These are phyloP conservation scores for Spinacia oleracea DNA, from an alignment of 179 eudicot species.

Conservation along the genomic window DNA sequence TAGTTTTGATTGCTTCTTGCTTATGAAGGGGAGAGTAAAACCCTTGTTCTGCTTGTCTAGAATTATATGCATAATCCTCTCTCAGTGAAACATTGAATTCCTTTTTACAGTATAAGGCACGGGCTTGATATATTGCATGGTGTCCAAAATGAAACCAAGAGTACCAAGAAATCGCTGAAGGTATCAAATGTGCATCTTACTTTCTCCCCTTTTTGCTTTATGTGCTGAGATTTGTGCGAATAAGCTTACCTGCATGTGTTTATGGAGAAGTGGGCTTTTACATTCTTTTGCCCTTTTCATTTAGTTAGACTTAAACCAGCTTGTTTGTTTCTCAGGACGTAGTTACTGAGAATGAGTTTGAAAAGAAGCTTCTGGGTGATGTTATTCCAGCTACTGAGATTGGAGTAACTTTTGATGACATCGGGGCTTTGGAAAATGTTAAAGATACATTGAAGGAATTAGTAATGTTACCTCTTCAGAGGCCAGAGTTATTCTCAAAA, in stretches of 20 bases:
- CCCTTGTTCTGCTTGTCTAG: background rate
- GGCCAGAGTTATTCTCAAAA: constrained; percentile 85
- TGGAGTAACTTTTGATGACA: constrained; percentile 88
- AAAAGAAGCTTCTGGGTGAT: constrained; percentile 80
- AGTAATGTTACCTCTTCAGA: constrained; percentile 92
- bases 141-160: constrained; percentile 74
- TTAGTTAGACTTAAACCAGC: background rate
- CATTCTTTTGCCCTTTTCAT: background rate
- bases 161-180: constrained; percentile 79
- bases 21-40: background rate
- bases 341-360: constrained; percentile 87
- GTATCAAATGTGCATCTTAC: constrained; percentile 30
- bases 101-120: constrained; percentile 54
- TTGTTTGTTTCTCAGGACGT: constrained; percentile 59
- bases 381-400: constrained; percentile 90
- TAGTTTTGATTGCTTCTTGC: background rate
- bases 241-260: background rate
- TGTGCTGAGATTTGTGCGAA: background rate
- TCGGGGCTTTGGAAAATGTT: constrained; percentile 86
- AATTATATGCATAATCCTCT: background rate
- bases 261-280: background rate
- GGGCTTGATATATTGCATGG: constrained; percentile 71
- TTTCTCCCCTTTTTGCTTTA: background rate
- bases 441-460: constrained; percentile 83
- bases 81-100: background rate